Evolutionary conservation across 306 rosid genomes (phyloP).

Genomic region (Cicer judaicum): DNA sequence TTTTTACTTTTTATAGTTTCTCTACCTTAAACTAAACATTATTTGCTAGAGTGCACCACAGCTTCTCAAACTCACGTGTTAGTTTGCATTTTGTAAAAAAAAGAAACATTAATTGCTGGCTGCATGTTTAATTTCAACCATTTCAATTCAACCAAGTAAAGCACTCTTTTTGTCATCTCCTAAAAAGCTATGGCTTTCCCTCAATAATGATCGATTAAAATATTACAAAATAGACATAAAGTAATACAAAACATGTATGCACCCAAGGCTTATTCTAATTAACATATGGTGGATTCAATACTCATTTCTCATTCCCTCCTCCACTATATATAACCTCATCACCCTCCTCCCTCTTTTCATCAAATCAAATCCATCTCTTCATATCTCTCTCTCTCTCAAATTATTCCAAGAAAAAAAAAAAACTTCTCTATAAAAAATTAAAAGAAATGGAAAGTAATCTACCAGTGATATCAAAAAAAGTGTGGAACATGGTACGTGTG

Average conservation of each 20-base stretch:
- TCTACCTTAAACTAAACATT: too few species aligned
- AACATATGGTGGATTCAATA: background rate
- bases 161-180: constrained; percentile 6
- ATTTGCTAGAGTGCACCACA: too few species aligned
- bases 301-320: background rate
- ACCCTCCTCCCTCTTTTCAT: constrained; percentile 5
- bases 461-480: constrained; percentile 57
- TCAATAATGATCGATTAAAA: constrained; percentile 10
- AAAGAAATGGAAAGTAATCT: constrained; percentile 56
- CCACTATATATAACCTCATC: constrained; percentile 11
- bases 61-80: too few species aligned
- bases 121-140: background rate
- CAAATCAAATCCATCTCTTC: constrained; percentile 20
- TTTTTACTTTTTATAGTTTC: too few species aligned
- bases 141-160: background rate
- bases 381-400: constrained; percentile 37
- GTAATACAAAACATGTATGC: constrained; percentile 26
- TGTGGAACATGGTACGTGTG: constrained; percentile 71
- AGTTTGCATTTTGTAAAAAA: background rate
- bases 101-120: background rate
- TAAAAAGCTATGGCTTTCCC: background rate
- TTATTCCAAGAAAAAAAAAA: background rate
- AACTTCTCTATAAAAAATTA: background rate
- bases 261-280: constrained; percentile 21
- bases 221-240: background rate